Evolutionary conservation across 768 basidiomycete genomes (phyloP).

Genomic region (Boletus pseudopeckii): DNA sequence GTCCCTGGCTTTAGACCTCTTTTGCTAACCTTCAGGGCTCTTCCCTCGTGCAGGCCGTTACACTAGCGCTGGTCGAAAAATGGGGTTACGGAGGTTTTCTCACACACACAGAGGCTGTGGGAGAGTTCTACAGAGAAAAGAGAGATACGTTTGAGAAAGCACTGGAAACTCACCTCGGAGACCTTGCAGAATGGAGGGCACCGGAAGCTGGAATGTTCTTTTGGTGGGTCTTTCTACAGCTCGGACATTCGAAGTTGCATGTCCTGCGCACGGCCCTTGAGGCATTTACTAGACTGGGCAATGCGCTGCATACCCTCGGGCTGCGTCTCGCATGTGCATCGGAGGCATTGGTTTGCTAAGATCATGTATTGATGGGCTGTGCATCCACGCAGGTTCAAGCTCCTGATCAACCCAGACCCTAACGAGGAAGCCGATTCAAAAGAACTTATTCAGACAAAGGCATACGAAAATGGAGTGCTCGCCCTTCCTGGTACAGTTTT

Average conservation of each 20-base stretch:
- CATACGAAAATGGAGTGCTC: slow-evolving; percentile 80
- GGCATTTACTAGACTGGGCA: slow-evolving; percentile 1
- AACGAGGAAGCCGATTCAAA: slow-evolving; percentile 62
- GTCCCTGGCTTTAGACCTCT: slow-evolving; percentile 47
- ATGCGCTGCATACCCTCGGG: not conserved
- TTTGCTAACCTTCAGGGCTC: slow-evolving; percentile 66
- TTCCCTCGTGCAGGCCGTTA: slow-evolving; percentile 62
- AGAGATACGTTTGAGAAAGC: slow-evolving; percentile 76
- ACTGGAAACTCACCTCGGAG: slow-evolving; percentile 72
- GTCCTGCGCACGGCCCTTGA: slow-evolving; percentile 3
- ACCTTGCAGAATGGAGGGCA: slow-evolving; percentile 66
- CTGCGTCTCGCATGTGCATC: slow-evolving; percentile 5
- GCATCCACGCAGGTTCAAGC: slow-evolving; percentile 57
- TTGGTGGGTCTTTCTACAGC: slow-evolving; percentile 48
- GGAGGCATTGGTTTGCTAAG: slow-evolving; percentile 3
- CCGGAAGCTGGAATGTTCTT: slow-evolving; percentile 89
- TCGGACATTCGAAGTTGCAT: slow-evolving; percentile 4
- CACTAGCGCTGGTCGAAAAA: slow-evolving; percentile 50
- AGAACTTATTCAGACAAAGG: slow-evolving; percentile 66
- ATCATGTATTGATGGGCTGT: slow-evolving; percentile 17
- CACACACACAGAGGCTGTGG: slow-evolving; percentile 62
- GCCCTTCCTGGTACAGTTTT: slow-evolving; percentile 86
- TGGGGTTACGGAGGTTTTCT: slow-evolving; percentile 81
- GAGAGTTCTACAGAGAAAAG: slow-evolving; percentile 70
- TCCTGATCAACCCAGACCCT: slow-evolving; percentile 41